Evolutionary conservation across 768 basidiomycete species (phyloP).

Genomic region (Pisolithus sp.): DNA sequence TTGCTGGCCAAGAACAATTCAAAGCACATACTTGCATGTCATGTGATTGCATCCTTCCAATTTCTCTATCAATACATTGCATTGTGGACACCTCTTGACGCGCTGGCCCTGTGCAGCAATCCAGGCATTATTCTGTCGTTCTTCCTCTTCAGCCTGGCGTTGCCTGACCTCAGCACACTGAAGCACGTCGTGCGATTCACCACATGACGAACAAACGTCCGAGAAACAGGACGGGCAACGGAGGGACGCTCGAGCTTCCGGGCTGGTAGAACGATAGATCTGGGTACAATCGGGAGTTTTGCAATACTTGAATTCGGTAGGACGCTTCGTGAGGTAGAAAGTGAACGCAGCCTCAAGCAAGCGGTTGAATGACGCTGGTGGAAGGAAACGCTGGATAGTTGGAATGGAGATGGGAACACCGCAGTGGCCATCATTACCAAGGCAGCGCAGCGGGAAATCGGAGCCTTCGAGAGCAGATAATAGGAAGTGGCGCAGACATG

Average conservation of each 20-base stretch:
- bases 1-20: no score
- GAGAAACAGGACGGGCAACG: conserved; percentile 67
- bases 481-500: conserved; percentile 55
- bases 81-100: conserved; percentile 70
- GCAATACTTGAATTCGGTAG: conserved; percentile 63
- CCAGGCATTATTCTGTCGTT: conserved; percentile 38
- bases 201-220: conserved; percentile 59
- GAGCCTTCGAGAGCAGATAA: conserved; percentile 47
- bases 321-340: conserved; percentile 48
- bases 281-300: conserved; percentile 75
- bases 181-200: conserved; percentile 54
- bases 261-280: conserved; percentile 52
- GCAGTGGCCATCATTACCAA: conserved; percentile 61
- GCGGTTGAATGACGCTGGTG: conserved; percentile 45
- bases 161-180: conserved; percentile 43
- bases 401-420: conserved; percentile 45
- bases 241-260: conserved; percentile 31
- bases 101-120: conserved; percentile 42
- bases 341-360: conserved; percentile 53
- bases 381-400: conserved; percentile 45
- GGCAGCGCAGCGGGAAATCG: conserved; percentile 61
- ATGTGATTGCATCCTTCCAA: conserved; percentile 75
- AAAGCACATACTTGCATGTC: conserved; percentile 41
- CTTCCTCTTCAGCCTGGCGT: conserved; percentile 19
- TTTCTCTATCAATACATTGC: conserved; percentile 65